phyloP scores from a whole-genome alignment of 805 yeast species.

The Yamadazyma paraphyllophila region DNA sequence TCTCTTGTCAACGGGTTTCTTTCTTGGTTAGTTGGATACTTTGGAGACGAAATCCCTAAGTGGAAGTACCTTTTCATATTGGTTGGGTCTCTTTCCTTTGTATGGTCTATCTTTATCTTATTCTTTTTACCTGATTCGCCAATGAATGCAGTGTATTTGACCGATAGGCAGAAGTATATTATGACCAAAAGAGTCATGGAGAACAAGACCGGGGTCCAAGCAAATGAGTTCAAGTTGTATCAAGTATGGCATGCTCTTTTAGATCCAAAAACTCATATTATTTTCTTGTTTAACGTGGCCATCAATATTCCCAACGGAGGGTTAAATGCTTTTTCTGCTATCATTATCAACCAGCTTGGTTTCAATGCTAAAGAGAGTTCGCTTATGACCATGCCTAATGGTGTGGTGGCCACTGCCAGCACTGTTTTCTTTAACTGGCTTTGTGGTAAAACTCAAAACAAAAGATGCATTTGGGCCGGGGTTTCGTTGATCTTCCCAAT shows the following conservation, averaged over 20 bases:
- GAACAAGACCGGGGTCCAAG: slow-evolving; percentile 19
- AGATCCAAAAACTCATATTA: slow-evolving; percentile 19
- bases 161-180: slow-evolving; percentile 16
- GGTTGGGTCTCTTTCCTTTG: slow-evolving; percentile 22
- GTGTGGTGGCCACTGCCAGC: slow-evolving; percentile 29
- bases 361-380: slow-evolving; percentile 19
- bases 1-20: slow-evolving; percentile 24
- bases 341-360: slow-evolving; percentile 28
- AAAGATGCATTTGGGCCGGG: slow-evolving; percentile 13
- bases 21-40: slow-evolving; percentile 20
- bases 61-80: slow-evolving; percentile 24
- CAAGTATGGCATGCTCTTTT: slow-evolving; percentile 20
- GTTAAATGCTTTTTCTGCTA: slow-evolving; percentile 27
- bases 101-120: slow-evolving; percentile 19
- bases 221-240: slow-evolving; percentile 17
- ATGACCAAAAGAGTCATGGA: slow-evolving; percentile 15
- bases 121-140: slow-evolving; percentile 21
- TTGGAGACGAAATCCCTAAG: slow-evolving; percentile 14
- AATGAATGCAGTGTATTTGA: slow-evolving; percentile 18
- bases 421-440: slow-evolving; percentile 30
- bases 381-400: slow-evolving; percentile 27
- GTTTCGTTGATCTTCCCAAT: slow-evolving; percentile 16
- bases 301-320: slow-evolving; percentile 32
- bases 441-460: slow-evolving; percentile 23
- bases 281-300: slow-evolving; percentile 24